Evolutionary conservation across 768 basidiomycete genomes (phyloP), one percentile per base, ranked within the genome.

Genomic region (Suillus brevipes): DNA sequence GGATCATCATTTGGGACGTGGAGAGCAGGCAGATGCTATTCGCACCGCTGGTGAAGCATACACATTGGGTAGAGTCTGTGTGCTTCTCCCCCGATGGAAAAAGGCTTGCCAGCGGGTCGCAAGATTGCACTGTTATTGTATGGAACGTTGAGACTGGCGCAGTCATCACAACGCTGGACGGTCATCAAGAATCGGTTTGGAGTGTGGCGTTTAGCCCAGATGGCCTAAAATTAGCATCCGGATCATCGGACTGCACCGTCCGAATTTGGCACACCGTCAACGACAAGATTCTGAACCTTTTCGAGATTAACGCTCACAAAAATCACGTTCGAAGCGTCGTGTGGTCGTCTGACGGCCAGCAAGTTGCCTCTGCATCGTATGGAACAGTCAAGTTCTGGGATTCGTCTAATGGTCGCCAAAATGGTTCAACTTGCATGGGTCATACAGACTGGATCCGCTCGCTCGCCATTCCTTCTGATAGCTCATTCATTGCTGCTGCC

Each of bases 1-100:
- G 73, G 34, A 60, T 74, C 72, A 72, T 75, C 55, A 63, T 74
- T 64, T 74, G 75, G 74, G 74, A 70, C 66, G 36, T 77, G 9
- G 74, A 75, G 16, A 65, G 63, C 16, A 50, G 50, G n/a, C 49
- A 62, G 20, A 25, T 28, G 59, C 1, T 67, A 14, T 20, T 38
- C 42, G 34, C 20, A 34, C 66, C 66, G n/a, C 56, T 68, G 34
- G 23, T 25, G 28, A 45, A 45, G 16, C 64, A 69, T 36, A 52
- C 47, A 16, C 38, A 49, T 18, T 16, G n/a, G 36, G 67, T 68
- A 12, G 31, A 14, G n/a, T 65, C 67, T 3, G 43, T 68, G 18
- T 61, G 52, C 12, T 69, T 68, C 62, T 68, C 67, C 13, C 67
- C 42, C 4, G 67, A 68, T 56, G 62, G 67, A 8, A 60, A 40